These are phyloP conservation scores for Pseudocercospora ulei DNA, from an alignment of 2,329 filamentous ascomycete species.

Conservation along the genomic window DNA sequence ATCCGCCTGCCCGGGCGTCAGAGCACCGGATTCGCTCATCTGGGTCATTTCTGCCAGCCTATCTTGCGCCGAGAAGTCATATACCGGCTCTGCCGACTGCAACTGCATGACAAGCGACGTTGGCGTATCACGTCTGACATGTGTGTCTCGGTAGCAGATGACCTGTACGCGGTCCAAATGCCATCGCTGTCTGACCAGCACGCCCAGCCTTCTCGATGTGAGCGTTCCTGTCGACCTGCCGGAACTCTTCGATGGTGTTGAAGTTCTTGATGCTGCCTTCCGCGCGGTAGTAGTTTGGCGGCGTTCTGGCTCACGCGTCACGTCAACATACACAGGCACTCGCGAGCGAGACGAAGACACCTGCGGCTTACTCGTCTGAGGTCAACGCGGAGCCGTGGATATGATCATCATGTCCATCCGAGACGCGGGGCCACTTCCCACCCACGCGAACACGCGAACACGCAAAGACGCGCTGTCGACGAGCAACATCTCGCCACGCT, in stretches of 20 bases:
- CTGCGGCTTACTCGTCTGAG: conserved; percentile 60
- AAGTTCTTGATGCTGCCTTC: conserved; percentile 93
- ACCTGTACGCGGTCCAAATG: conserved; percentile 67
- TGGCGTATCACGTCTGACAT: conserved; percentile 64
- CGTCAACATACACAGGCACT: background rate
- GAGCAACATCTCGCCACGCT: too few relatives aligned
- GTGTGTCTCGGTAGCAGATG: conserved; percentile 80
- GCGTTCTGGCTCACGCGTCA: conserved; percentile 45
- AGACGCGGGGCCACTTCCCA: too few relatives aligned
- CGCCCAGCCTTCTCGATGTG: conserved; percentile 69
- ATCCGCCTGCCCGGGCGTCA: conserved; percentile 29
- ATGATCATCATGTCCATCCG: conserved; percentile 13
- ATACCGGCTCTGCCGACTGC: conserved; percentile 44
- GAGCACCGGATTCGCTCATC: conserved; percentile 26
- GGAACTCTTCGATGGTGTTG: conserved; percentile 92
- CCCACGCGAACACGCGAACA: too few relatives aligned
- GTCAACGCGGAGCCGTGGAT: conserved; percentile 79
- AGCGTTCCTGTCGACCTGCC: conserved; percentile 65
- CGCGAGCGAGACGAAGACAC: background rate
- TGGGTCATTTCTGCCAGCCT: conserved; percentile 23
- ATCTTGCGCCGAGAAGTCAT: conserved; percentile 23
- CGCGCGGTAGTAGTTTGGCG: conserved; percentile 64
- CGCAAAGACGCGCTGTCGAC: too few relatives aligned
- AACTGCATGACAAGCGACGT: conserved; percentile 69
- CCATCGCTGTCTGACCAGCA: conserved; percentile 75